Percentiles rank a stretch among this genome's conserved stretches.
These are phyloP conservation scores for Curvularia sp. DNA, from an alignment of 2,329 filamentous ascomycete genomes.

Conservation along the genomic window DNA sequence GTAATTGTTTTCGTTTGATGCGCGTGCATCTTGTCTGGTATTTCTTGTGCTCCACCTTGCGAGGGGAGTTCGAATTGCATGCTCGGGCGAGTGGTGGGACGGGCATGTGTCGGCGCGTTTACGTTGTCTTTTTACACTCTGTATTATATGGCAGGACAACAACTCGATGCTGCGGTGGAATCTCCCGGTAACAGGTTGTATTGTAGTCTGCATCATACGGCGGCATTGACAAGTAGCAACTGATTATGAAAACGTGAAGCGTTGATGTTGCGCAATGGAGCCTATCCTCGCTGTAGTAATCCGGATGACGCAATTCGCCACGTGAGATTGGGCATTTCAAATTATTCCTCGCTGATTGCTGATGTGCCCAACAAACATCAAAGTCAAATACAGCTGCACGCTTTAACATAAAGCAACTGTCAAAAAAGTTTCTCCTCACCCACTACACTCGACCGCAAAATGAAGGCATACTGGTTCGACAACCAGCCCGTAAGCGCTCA, in stretches of 20 bases:
- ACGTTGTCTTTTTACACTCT: slow-evolving; percentile 7
- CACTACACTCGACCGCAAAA: slow-evolving; percentile 41
- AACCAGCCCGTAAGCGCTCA: slow-evolving; percentile 62
- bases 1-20: slow-evolving; percentile 20
- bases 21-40: slow-evolving; percentile 6
- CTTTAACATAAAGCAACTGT: neutral
- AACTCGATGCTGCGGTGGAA: slow-evolving; percentile 1
- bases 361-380: slow-evolving; percentile 9
- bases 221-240: slow-evolving; percentile 1
- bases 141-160: slow-evolving; percentile 9
- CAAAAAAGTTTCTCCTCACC: neutral
- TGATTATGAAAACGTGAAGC: neutral
- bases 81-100: slow-evolving; percentile 2
- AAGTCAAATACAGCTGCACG: slow-evolving; percentile 4
- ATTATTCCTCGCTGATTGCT: slow-evolving; percentile 11
- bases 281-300: slow-evolving; percentile 33
- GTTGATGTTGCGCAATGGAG: neutral
- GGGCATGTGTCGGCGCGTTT: slow-evolving; percentile 5
- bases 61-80: neutral
- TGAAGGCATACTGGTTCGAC: slow-evolving; percentile 77
- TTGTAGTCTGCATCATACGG: slow-evolving; percentile 1
- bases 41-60: slow-evolving; percentile 3
- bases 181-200: slow-evolving; percentile 1
- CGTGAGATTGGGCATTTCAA: slow-evolving; percentile 26
- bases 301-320: slow-evolving; percentile 39